Base-by-base conservation (phyloP, 306 rosid species). In the Ochetophila trinervis region DNA sequence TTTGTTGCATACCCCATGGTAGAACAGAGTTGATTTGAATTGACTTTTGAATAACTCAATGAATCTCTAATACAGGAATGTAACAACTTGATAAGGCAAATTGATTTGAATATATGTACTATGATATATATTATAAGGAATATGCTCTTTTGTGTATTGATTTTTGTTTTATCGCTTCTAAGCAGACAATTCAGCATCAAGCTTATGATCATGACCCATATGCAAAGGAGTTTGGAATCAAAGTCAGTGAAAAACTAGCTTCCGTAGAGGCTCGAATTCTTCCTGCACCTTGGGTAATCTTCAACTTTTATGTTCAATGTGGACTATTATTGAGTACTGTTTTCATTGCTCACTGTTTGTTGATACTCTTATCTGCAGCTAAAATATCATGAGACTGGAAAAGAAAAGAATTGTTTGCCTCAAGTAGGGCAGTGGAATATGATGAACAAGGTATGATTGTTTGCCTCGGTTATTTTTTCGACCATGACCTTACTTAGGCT, bases 371-470 rank as follows among this genome's bases (percentile, higher is more conserved):
- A 57, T 32, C 34, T 37, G 82, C 96, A 92, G 98, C 85, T 92
- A 65, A 92, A 92, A 68, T 92, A 92, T 79, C 95, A 92, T 51
- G 98, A 92, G 36, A 86, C 87, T 57, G 98, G 98, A 16, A 92
- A 89, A 78, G 98, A 89, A 73, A 92, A 92, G 83, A 86, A 89
- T 76, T 92, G 98, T 74, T 82, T 92, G 70, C 98, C 98, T 42
- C 98, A 92, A 80, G 95, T 92, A 73, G 98, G 98, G 69, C 98
- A 92, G 79, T 92, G 98, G 98, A 92, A 92, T 75, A 92, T 92
- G 98, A 85, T 87, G 95, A 92, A 92, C 89, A 92, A 92, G 96
- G 98, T 92, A 80, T 30, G n/a, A 32, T 5, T 47, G 49, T 47
- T 40, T 45, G 61, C 58, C 19, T 18, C 51, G 3, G 1, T 67